Conservation (phyloP, 2,329 filamentous ascomycete species). For the Pyricularia sp. region DNA sequence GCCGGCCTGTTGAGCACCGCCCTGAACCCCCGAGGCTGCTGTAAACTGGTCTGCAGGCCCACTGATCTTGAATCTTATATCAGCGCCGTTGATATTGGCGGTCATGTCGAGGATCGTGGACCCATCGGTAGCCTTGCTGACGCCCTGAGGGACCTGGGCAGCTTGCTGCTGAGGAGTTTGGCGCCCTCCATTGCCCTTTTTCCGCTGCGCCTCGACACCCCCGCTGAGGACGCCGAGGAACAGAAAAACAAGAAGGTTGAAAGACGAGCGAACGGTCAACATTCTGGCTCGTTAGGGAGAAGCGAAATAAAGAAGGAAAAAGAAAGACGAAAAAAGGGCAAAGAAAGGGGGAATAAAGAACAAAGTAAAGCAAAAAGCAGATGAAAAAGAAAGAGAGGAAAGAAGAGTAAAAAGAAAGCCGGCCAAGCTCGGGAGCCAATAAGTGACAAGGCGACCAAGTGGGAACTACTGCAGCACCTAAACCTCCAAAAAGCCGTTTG, state of each 20-base stretch:
- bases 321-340: background rate
- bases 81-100: conserved; percentile 38
- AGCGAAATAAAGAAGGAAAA: conserved; percentile 1
- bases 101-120: conserved; percentile 42
- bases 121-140: conserved; percentile 35
- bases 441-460: background rate
- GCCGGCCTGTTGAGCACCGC: conserved; percentile 20
- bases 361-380: conserved; percentile 1
- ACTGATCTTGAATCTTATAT: conserved; percentile 42
- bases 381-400: background rate
- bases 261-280: conserved; percentile 11
- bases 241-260: conserved; percentile 7
- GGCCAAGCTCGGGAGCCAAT: background rate
- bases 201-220: conserved; percentile 4
- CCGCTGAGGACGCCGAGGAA: conserved; percentile 7
- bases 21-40: conserved; percentile 32
- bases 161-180: conserved; percentile 17
- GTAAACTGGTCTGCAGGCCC: conserved; percentile 42
- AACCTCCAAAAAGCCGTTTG: background rate
- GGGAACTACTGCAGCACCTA: background rate
- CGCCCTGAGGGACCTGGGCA: conserved; percentile 18
- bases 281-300: conserved; percentile 7
- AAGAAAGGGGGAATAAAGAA: conserved; percentile 1
- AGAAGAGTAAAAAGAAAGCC: background rate
- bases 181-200: conserved; percentile 1